Base-by-base conservation (phyloP, 306 rosid genomes). In the Prosopis cineraria region DNA sequence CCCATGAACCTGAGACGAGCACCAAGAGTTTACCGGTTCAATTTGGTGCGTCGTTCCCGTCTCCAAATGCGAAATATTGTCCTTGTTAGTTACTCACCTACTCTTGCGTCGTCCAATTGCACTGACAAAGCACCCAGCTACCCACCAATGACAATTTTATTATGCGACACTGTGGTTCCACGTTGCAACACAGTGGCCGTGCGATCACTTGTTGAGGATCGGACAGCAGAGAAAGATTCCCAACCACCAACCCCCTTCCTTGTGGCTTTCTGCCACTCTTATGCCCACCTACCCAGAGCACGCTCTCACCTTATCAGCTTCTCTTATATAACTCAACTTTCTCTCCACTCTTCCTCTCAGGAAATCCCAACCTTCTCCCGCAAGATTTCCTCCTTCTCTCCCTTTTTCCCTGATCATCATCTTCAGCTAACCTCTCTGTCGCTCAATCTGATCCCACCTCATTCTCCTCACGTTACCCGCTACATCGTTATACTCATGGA, bases 211-310 rank as follows among this genome's bases (percentile, higher is more conserved):
- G 5, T 1, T 6, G 31, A 19, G 19, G 73, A 86, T 82, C 87
- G 0, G 0, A 78, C 76, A 87, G 88, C 44, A 64, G 6, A 4
- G 11, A 34, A 79, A 39, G n/a, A 19, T 22, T 67, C 70, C 81
- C 90, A 78, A 67, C 72, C 34, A 84, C 90, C 69, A 88, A 88
- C 90, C 62, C 62, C 62, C 27, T 10, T 56, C 70, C 81, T 31
- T 77, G 88, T 77, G 88, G 65, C 72, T 33, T 56, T 72, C 84
- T 80, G 68, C 88, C 73, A 58, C 43, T 62, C 85, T 59, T 66
- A 60, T 37, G 82, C 89, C 73, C 65, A 91, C 91, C 93, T 70
- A 87, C 91, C 91, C 72, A 0, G 4, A 40, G 0, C 71, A 24
- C 50, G 16, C 25, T 10, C 29, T 36, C 13, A 65, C 45, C 29